A percentile compares a stretch with the other conserved stretches of the same genome.
Evolutionary conservation across 2,329 filamentous ascomycete genomes (phyloP).

Genomic region (Dothiorella sarmentorum): DNA sequence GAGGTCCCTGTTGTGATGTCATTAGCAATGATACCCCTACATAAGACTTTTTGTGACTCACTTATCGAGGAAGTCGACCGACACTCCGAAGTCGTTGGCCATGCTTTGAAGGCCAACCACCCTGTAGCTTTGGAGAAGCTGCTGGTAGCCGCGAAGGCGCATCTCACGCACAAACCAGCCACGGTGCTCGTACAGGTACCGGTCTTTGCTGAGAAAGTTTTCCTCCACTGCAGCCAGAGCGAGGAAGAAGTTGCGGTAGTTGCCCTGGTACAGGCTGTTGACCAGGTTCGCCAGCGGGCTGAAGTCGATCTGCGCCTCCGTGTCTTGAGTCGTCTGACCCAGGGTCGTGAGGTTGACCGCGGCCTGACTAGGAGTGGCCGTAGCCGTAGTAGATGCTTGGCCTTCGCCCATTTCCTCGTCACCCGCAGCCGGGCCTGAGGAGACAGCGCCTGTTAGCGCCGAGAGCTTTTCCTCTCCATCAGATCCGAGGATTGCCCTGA

Average conservation of each 20-base stretch:
- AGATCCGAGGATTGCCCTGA: constrained; percentile 85
- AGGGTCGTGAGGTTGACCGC: constrained; percentile 87
- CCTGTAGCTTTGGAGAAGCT: constrained; percentile 94
- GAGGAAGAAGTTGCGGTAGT: constrained; percentile 91
- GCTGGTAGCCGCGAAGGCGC: constrained; percentile 92
- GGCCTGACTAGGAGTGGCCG: constrained; percentile 55
- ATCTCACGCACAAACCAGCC: constrained; percentile 98
- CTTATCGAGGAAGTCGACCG: constrained; percentile 93
- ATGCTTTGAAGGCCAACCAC: constrained; percentile 96
- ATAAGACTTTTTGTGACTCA: constrained; percentile 46
- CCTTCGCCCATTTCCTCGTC: constrained; percentile 73
- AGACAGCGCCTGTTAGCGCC: constrained; percentile 74
- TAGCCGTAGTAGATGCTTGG: constrained; percentile 46
- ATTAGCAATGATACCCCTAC: constrained; percentile 7
- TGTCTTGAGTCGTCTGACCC: constrained; percentile 64
- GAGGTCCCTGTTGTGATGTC: constrained; percentile 65
- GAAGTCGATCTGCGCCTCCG: constrained; percentile 84
- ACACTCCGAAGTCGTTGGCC: constrained; percentile 95
- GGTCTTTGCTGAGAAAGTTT: constrained; percentile 88
- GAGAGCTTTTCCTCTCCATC: constrained; percentile 83
- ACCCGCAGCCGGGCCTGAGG: constrained; percentile 71
- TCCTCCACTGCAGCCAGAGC: constrained; percentile 88
- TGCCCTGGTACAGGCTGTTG: constrained; percentile 85
- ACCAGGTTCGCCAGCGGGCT: constrained; percentile 82
- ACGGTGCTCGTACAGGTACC: constrained; percentile 93